Base-by-base conservation (phyloP, 306 rosid genomes). In the Vachellia collinsii region DNA sequence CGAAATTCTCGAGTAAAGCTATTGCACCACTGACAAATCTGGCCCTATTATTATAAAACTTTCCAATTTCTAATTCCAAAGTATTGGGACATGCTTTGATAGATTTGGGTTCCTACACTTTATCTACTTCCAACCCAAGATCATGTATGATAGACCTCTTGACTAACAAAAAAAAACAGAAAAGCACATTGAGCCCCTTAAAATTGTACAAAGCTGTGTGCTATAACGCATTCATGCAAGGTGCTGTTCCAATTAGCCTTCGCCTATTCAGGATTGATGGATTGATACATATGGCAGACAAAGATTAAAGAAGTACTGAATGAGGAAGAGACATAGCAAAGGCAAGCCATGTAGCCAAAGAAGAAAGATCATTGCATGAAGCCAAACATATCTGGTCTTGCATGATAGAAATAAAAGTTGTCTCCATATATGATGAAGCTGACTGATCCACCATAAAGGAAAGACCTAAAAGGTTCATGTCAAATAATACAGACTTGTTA, bases 311-410 rank as follows among this genome's bases (percentile, higher is more conserved):
- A 43, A 77, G 91, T 87, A 11, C 76, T 77, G 85, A 88, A 86
- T 88, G 78, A 88, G 89, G 67, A 88, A 86, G 82, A 88, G 82
- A 46, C 88, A 77, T 84, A 89, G 89, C 90, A 87, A 66, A 87
- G 62, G 77, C 90, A 87, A 63, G 90, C 90, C 92, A 88, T 88
- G 86, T 84, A 84, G 63, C 89, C 91, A 39, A 88, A 86, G 82
- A 87, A 89, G 89, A 89, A 85, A 41, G 89, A 87, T 59, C 88
- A 83, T 83, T 89, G 92, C 90, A 88, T 81, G 83, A 88, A 86
- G 48, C 90, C 92, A 64, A 70, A 87, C 90, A 87, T 89, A 37
- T 87, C 87, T 58, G 92, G 87, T 85, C 86, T 83, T 76, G 86
- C 90, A 79, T 78, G 29, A 67, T 85, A 89, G 90, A 59, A 85